Base-by-base conservation (phyloP, 805 yeast genomes). In the Candida manassasensis region DNA sequence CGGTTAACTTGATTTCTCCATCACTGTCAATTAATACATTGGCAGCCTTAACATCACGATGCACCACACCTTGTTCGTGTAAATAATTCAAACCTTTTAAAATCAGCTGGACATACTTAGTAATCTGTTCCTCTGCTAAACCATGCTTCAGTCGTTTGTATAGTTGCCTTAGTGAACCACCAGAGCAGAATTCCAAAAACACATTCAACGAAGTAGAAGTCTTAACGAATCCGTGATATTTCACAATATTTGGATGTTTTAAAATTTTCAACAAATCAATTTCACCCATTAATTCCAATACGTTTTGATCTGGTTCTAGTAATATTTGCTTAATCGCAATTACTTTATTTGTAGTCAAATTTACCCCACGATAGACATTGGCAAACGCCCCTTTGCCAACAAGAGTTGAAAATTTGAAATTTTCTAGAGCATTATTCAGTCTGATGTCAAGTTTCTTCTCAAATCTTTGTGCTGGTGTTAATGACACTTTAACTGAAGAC, bases 371-470 rank as follows among this genome's bases (percentile, higher is more conserved):
- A 57, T 81, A 88, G 3, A 90, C 97, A 26, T 76, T 75, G 1
- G 97, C 97, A 54, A 79, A 88, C 0, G 97, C 97, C 2, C 98
- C 98, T 40, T 75, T 75, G 3, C 97, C 98, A 2, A 93, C 67
- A 24, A 81, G 71, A 32, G 78, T 82, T 32, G 70, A 67, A 47
- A 80, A 64, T 19, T 65, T 64, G 48, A 74, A 78, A 36, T 69
- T 69, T 29, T 69, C 75, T 14, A 71, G 55, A 2, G 71, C 73
- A 44, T 61, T 62, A 21, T 49, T 39, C 53, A 61, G 52, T 34
- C 71, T 47, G 15, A 46, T 57, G 0, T 71, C 69, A 0, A 65
- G 61, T 18, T 46, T 52, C 41, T 70, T 70, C 41, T 73, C 77
- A 19, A 70, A 46, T 21, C 73, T 49, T 43, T 74, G 79, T 0